These are phyloP conservation scores for Gossypium lobatum DNA, from an alignment of 441 rosid species.

Conservation along the genomic window DNA sequence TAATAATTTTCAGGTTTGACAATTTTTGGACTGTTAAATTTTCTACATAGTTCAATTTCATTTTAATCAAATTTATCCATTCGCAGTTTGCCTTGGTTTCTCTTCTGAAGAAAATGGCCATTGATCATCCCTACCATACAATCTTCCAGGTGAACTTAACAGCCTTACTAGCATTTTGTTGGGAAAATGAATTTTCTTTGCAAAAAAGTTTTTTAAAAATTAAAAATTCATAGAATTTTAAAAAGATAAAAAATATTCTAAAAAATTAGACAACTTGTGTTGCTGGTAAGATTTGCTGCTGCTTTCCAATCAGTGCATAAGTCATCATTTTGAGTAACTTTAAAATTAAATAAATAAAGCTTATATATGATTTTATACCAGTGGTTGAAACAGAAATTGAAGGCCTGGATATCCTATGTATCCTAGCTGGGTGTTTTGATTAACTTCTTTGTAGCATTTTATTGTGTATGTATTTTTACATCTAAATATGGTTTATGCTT, in stretches of 20 bases:
- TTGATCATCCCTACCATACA: slow-evolving; percentile 95
- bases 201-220: not conserved
- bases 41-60: slow-evolving; percentile 13
- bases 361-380: slow-evolving; percentile 1
- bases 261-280: too few relatives aligned
- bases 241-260: too few relatives aligned
- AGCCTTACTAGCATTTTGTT: slow-evolving; percentile 10
- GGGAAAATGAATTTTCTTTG: slow-evolving; percentile 8
- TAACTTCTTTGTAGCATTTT: not conserved
- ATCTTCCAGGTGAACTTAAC: slow-evolving; percentile 66
- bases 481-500: not conserved
- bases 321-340: not conserved
- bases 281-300: too few relatives aligned
- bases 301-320: too few relatives aligned
- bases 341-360: not conserved
- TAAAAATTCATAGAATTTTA: too few relatives aligned
- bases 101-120: slow-evolving; percentile 95
- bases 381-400: slow-evolving; percentile 1
- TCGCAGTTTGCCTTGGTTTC: slow-evolving; percentile 85
- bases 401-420: not conserved
- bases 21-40: slow-evolving; percentile 5
- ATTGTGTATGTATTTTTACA: not conserved
- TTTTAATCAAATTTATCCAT: slow-evolving; percentile 25
- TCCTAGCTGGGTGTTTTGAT: not conserved
- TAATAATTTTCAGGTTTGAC: slow-evolving; percentile 75